Conservation (phyloP, 1,284 basidiomycete species). For the Irpex sp. region DNA sequence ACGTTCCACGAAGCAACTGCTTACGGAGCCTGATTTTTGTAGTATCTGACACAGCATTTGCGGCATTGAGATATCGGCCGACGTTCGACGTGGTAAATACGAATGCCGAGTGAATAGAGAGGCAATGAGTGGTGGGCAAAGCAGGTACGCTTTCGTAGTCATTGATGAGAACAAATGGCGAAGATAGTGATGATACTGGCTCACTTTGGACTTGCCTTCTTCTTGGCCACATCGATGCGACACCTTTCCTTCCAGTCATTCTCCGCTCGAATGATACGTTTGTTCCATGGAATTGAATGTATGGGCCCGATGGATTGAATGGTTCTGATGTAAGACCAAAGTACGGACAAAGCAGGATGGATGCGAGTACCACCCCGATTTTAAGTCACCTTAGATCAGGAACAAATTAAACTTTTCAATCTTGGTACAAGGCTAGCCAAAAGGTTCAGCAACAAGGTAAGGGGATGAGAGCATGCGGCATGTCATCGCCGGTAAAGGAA, state of each 20-base stretch:
- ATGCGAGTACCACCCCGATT: neutral
- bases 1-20: neutral
- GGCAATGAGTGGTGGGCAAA: too few species aligned
- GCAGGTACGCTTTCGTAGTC: neutral
- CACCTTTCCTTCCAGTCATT: neutral
- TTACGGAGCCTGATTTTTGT: neutral
- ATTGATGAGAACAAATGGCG: neutral
- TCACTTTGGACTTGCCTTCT: neutral
- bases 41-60: neutral
- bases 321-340: neutral
- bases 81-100: neutral
- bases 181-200: neutral
- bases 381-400: neutral
- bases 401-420: neutral
- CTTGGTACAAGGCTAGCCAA: neutral
- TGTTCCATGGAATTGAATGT: neutral
- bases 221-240: too few species aligned
- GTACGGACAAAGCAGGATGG: too few species aligned
- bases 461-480: too few species aligned
- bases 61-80: neutral
- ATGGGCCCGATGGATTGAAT: neutral
- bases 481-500: too few species aligned
- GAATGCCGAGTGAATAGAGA: too few species aligned
- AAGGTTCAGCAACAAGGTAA: neutral
- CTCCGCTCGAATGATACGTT: neutral